Percentiles rank a stretch among this genome's conserved stretches.
These are phyloP conservation scores for Globisporangium nagaii DNA, from an alignment of 352 stramenopile genomes.

Conservation along the genomic window DNA sequence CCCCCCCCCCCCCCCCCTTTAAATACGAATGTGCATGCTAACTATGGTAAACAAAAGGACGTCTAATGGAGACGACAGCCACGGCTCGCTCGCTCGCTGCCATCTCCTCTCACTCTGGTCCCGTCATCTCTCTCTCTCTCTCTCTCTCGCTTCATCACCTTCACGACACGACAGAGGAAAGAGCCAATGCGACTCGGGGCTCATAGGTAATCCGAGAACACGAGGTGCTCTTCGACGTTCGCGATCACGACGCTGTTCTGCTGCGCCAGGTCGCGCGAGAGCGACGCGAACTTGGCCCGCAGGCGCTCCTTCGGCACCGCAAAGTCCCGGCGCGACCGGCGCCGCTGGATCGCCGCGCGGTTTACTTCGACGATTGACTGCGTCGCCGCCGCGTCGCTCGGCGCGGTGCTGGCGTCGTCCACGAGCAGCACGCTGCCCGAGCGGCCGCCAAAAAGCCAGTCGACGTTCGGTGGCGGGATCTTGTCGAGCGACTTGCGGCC, in stretches of 20 bases:
- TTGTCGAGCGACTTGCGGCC: conserved; percentile 61
- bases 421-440: conserved; percentile 48
- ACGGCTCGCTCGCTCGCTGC: not conserved
- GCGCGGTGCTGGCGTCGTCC: conserved; percentile 22
- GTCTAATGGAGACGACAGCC: not conserved
- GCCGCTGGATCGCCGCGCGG: conserved; percentile 28
- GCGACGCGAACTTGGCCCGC: conserved; percentile 57
- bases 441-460: conserved; percentile 47
- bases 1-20: too few relatives aligned
- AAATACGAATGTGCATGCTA: conserved; percentile 7
- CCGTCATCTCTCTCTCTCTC: too few relatives aligned
- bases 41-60: conserved; percentile 4
- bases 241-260: conserved; percentile 33
- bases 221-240: conserved; percentile 56
- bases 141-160: not conserved
- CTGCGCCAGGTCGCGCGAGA: conserved; percentile 54
- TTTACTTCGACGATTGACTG: conserved; percentile 58
- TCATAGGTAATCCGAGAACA: conserved; percentile 74
- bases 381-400: not conserved
- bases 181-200: not conserved
- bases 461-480: conserved; percentile 54
- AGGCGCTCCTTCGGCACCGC: conserved; percentile 62
- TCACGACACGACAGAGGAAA: not conserved
- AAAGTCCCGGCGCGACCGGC: conserved; percentile 48
- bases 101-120: too few relatives aligned